phyloP scores from a whole-genome alignment of 1,284 basidiomycete genomes.

The Ganoderma boninense region DNA sequence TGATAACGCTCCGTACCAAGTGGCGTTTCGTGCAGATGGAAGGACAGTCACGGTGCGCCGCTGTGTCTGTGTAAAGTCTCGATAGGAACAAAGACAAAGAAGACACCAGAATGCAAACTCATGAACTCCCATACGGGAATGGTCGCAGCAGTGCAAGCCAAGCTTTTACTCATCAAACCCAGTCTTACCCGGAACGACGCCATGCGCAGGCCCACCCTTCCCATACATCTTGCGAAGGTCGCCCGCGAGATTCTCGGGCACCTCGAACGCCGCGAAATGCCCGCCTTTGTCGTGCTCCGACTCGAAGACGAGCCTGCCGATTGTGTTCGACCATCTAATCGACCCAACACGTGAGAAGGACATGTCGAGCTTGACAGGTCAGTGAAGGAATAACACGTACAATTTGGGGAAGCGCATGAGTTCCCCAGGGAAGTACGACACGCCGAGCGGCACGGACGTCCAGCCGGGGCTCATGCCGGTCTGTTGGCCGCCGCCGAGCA shows the following conservation, averaged over 20 bases:
- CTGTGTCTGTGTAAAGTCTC: too few relatives aligned
- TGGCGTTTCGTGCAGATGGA: too few relatives aligned
- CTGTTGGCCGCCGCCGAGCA: constrained; percentile 35
- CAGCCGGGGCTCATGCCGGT: neutral
- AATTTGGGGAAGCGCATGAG: constrained; percentile 32
- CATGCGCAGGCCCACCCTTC: constrained; percentile 40
- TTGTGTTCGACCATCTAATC: constrained; percentile 32
- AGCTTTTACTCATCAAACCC: constrained; percentile 28
- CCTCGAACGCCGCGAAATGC: constrained; percentile 43
- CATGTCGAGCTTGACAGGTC: constrained; percentile 38
- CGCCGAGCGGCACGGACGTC: constrained; percentile 41
- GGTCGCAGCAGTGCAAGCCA: neutral
- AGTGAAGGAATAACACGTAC: constrained; percentile 27
- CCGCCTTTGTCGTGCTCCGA: constrained; percentile 39
- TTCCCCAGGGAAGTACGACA: constrained; percentile 45
- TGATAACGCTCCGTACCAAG: too few relatives aligned
- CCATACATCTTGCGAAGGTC: constrained; percentile 44
- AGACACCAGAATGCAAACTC: too few relatives aligned
- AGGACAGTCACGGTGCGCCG: too few relatives aligned
- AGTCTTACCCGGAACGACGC: constrained; percentile 34
- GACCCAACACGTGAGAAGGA: constrained; percentile 28
- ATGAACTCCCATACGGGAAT: neutral
- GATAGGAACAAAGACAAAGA: too few relatives aligned
- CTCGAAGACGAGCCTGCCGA: constrained; percentile 37
- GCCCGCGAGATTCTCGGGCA: constrained; percentile 38